Evolutionary conservation across 1,284 basidiomycete species (phyloP).

Genomic region (Malassezia psittaci): DNA sequence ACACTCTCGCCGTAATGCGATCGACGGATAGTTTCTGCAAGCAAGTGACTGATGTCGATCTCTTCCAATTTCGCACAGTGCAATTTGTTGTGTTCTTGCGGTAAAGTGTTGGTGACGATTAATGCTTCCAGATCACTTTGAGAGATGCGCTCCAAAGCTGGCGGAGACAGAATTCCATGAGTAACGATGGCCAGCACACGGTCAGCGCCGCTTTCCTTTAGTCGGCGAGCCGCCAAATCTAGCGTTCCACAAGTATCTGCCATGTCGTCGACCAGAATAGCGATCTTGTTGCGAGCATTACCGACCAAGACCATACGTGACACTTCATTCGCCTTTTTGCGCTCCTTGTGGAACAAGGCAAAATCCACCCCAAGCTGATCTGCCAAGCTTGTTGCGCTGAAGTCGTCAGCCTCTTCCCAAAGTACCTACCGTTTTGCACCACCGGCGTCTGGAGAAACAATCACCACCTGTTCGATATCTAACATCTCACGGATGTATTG

Average conservation of each 20-base stretch:
- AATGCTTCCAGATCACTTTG: slow-evolving; percentile 67
- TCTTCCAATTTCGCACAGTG: slow-evolving; percentile 73
- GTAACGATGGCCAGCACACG: slow-evolving; percentile 89
- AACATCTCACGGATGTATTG: slow-evolving; percentile 90
- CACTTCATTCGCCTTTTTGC: slow-evolving; percentile 98
- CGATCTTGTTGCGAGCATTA: slow-evolving; percentile 80
- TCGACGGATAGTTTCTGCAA: slow-evolving; percentile 89
- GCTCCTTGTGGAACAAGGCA: slow-evolving; percentile 98
- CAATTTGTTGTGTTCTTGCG: slow-evolving; percentile 68
- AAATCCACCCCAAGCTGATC: slow-evolving; percentile 95
- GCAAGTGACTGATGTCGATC: slow-evolving; percentile 85
- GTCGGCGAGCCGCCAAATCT: slow-evolving; percentile 77
- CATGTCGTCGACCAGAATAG: slow-evolving; percentile 99
- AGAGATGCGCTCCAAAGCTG: slow-evolving; percentile 57
- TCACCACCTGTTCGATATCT: slow-evolving; percentile 75
- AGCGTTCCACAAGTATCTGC: slow-evolving; percentile 96
- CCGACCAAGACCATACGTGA: slow-evolving; percentile 98
- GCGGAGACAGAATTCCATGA: slow-evolving; percentile 88
- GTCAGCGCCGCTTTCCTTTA: slow-evolving; percentile 78
- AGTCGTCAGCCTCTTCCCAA: neutral
- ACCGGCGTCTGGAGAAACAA: slow-evolving; percentile 96
- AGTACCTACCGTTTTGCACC: slow-evolving; percentile 79
- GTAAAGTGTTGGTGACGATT: slow-evolving; percentile 96
- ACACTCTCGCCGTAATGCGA: slow-evolving; percentile 52
- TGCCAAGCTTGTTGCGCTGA: slow-evolving; percentile 81